Base-by-base conservation (phyloP, 805 yeast species). In the Lipomyces yamadae region DNA sequence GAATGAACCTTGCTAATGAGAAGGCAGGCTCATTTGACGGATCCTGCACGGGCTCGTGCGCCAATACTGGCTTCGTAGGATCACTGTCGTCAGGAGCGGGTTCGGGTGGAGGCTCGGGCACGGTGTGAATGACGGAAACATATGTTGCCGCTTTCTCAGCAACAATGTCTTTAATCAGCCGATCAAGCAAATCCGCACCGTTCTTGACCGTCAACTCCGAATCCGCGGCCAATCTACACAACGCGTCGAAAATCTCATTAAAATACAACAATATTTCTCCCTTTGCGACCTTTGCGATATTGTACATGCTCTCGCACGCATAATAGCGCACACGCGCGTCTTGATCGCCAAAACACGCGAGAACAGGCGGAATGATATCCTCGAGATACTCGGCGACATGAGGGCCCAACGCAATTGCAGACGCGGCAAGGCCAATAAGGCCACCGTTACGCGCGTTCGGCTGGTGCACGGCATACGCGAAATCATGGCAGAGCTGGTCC, bases 281-380 rank as follows among this genome's bases (percentile, higher is more conserved):
- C 72, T 96, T 87, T 2, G 98, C 97, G 29, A 95, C 96, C 75
- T 95, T 95, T 58, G 98, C 97, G 57, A 95, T 93, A 78, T 95
- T 95, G 78, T 95, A 95, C 68, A 95, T 82, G 58, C 96, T 89
- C 75, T 95, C 99, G 79, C 98, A 95, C 0, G 99, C 98, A 77
- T 92, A 95, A 74, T 95, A 95, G 63, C 99, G 83, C 7, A 95
- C 99, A 72, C 96, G 86, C n/a, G 97, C 94, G 76, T 95, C 97
- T 67, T 95, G 97, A 75, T 95, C 99, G 60, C 96, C 94, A 77
- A 95, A 95, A 66, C 98, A 94, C 0, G 97, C 94, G 72, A 95
- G 81, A 13, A 95, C 97, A 0, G 99, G 98, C 68, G 91, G 95
- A 69, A 95, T 86, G 65, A 95, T 92, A 62, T 87, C 90, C 66